Evolutionary conservation across 2,329 filamentous ascomycete genomes (phyloP).

Genomic region (Hirsutella thompsonii): DNA sequence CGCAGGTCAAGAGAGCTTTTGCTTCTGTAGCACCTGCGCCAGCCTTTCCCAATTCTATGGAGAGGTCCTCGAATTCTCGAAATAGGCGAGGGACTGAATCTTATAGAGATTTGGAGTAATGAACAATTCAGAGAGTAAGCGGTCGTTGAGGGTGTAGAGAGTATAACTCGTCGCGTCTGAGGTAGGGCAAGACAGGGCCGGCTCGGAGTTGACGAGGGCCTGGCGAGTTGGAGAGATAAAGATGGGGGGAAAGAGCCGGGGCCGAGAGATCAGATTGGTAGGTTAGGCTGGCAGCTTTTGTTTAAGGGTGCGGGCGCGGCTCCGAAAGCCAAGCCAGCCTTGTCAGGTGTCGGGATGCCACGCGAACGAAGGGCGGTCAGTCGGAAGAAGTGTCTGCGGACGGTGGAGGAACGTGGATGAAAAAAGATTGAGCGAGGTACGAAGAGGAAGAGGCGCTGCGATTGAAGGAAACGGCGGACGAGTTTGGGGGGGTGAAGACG

Average conservation of each 20-base stretch:
- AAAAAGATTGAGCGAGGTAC: not conserved
- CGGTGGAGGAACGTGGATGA: not conserved
- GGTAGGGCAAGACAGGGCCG: no score
- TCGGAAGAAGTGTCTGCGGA: not conserved
- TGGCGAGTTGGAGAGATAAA: no score
- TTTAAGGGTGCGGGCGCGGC: not conserved
- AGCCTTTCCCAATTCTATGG: no score
- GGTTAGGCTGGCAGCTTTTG: not conserved
- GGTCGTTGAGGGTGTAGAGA: no score
- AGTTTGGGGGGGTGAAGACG: not conserved
- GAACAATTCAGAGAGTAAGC: no score
- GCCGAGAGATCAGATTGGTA: not conserved
- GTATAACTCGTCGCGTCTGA: no score
- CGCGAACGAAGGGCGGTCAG: slow-evolving; percentile 3
- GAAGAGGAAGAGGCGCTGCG: not conserved
- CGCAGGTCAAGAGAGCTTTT: no score
- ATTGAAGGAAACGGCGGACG: not conserved
- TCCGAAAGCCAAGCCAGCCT: slow-evolving; percentile 1
- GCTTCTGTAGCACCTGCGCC: no score
- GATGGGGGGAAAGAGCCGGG: not conserved
- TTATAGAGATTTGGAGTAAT: no score
- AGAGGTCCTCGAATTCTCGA: no score
- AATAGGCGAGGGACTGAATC: no score
- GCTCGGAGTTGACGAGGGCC: no score
- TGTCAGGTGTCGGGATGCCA: slow-evolving; percentile 3